Evolutionary conservation across 768 basidiomycete genomes (phyloP).

Genomic region (Termitomyces sp.): DNA sequence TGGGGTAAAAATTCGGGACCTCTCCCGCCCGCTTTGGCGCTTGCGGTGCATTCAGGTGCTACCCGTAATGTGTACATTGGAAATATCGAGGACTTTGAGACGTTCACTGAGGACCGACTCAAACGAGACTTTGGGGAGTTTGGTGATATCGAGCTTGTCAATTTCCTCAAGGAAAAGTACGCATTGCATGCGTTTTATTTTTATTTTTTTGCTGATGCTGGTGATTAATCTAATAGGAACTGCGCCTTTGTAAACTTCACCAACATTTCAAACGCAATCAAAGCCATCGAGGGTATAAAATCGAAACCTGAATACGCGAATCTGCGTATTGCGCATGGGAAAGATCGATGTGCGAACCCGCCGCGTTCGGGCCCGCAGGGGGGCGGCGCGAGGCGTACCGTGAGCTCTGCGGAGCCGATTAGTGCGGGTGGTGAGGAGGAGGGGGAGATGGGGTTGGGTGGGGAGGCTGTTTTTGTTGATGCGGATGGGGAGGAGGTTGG

Average conservation of each 20-base stretch:
- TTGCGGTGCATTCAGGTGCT: constrained; percentile 90
- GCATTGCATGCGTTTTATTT: constrained; percentile 24
- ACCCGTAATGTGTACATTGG: constrained; percentile 97
- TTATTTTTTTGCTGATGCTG: not conserved
- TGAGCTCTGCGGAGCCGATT: constrained; percentile 27
- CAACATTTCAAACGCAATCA: constrained; percentile 92
- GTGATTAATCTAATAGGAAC: constrained; percentile 49
- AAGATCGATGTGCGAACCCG: constrained; percentile 93
- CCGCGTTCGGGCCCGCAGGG: constrained; percentile 83
- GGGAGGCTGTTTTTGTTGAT: constrained; percentile 26
- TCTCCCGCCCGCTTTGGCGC: constrained; percentile 74
- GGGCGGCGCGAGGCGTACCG: constrained; percentile 39
- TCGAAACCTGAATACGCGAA: constrained; percentile 86
- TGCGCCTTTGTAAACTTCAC: constrained; percentile 97
- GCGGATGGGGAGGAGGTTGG: constrained; percentile 20
- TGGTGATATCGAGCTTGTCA: constrained; percentile 96
- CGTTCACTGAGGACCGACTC: constrained; percentile 85
- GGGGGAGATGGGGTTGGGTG: constrained; percentile 31
- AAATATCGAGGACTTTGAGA: constrained; percentile 92
- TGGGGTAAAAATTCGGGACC: constrained; percentile 98
- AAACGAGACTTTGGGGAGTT: constrained; percentile 93
- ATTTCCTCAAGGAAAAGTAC: constrained; percentile 91
- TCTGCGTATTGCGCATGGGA: constrained; percentile 90
- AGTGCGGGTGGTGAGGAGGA: constrained; percentile 33
- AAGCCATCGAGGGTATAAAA: constrained; percentile 97